Evolutionary conservation across 768 basidiomycete species (phyloP), one percentile per base, ranked within the genome.

Genomic region (Suillus plorans): DNA sequence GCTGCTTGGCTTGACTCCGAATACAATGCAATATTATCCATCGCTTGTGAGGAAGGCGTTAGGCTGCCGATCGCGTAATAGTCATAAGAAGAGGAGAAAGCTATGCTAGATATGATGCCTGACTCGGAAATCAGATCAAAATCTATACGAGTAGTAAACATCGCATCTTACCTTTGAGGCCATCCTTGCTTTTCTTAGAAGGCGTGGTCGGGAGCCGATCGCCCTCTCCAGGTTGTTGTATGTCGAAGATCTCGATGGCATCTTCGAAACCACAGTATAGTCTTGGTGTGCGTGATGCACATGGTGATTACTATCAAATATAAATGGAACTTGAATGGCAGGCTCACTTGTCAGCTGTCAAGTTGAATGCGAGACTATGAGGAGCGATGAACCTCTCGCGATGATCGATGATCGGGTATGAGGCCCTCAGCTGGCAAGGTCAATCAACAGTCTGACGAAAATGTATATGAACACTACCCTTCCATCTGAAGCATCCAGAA

Each of bases 361-460:
- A 74, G 69, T 92, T 92, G 76, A 97, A 98, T 0, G 89, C 82
- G 64, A 98, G 80, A 68, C 87, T 86, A 62, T 94, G 90, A 0
- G 97, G 95, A 0, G 94, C 95, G 47, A 97, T 81, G 62, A 93
- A 87, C 39, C 95, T 85, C 77, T 98, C 97, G n/a, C 91, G 82
- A 70, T 99, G 96, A 74, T 98, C 95, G 12, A 98, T 85, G 45
- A 98, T 97, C 47, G 82, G 82, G 74, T 99, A 98, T 1, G 94
- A 95, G 0, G 95, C 97, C 20, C 96, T 86, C 22, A 94, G 84
- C 96, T 97, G 31, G 36, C 9, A 22, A 7, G 44, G 50, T 55
- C 39, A 39, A 53, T 42, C 39, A 45, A 25, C 28, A 4, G 18
- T 34, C 49, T 25, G 45, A 59, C 37, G 25, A n/a, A 36, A 37